Base-by-base conservation (phyloP, 192 early-diverging fungal species). In the Mortierella alpina region DNA sequence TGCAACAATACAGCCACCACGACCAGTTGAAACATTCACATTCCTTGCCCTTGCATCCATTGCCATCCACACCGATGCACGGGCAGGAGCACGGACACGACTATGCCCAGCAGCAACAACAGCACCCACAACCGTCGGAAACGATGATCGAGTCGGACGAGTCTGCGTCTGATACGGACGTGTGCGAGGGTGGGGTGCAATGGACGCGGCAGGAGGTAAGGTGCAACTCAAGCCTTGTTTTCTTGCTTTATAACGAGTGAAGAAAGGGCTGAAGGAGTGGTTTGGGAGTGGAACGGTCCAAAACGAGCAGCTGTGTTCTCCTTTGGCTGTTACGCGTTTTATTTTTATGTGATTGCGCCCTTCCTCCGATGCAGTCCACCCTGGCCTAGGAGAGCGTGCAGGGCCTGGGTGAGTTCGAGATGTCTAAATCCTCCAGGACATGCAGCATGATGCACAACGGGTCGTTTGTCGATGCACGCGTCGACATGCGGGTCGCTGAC, bases 131-230 rank as follows among this genome's bases (percentile, higher is more conserved):
- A 17, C 64, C 56, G 18, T 9, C 17, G 14, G 68, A 59, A 11
- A 40, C 54, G 17, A 65, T 17, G 4, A 57, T 74, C 49, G 72
- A 74, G 41, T 74, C 73, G 13, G 73, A 75, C 45, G 73, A 66
- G 13, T 75, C 73, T 6, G 53, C 66, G 11, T 75, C 73, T 10
- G 73, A 75, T 45, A 45, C 59, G 23, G 73, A 75, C 7, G 44
- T 45, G 2, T 59, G 54, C 17, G 42, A 48, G 17, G 46, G 51
- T 14, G 59, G 59, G n/a, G 40, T 49, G 50, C 64, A 63, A 59
- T 75, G 73, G 73, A 75, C 73, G 73, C 73, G 73, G 62, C 54
- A 68, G 63, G 64, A 75, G 64, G 73, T 75, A 75, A 68, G 12
- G 7, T 22, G 46, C 40, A 20, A 23, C 9, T 23, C 7, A 46